These are phyloP conservation scores for Phlyctochytrium planicorne DNA, from an alignment of 192 early-diverging fungal species.

Conservation along the genomic window DNA sequence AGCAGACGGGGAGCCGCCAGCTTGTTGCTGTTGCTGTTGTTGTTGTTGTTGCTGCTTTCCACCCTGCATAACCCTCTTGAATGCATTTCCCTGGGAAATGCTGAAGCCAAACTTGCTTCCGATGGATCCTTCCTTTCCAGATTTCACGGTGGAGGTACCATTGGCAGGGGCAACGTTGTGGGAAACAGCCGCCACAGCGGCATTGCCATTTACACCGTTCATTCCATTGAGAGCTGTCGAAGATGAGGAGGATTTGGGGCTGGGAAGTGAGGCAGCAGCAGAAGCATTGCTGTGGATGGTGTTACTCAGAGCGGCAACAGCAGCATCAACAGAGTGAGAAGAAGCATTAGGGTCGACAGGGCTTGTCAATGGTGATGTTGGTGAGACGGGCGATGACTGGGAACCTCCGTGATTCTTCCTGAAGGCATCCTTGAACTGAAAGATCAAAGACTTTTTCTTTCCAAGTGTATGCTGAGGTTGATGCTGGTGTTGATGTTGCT, in stretches of 20 bases:
- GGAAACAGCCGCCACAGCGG: background rate
- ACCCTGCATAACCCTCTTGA: background rate
- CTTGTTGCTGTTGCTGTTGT: background rate
- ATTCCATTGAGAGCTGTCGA: background rate
- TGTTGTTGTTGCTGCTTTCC: too few species aligned
- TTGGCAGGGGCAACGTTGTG: background rate
- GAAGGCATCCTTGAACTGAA: conserved; percentile 9
- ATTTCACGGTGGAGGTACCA: background rate
- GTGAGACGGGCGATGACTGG: background rate
- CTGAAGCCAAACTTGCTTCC: background rate
- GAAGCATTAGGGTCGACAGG: background rate
- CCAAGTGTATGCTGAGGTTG: background rate
- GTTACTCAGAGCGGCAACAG: background rate
- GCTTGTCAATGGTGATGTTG: background rate
- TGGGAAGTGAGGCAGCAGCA: background rate
- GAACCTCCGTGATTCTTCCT: background rate
- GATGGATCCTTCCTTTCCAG: background rate
- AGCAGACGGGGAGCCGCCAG: background rate
- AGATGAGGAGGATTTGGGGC: background rate
- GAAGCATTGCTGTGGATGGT: background rate
- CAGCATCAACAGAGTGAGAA: background rate
- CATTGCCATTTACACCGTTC: background rate
- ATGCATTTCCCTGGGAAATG: background rate
- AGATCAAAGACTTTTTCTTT: conserved; percentile 3
- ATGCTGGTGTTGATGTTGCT: background rate